Conservation (phyloP, 257 asterid genomes). For the Fraxinus americana region DNA sequence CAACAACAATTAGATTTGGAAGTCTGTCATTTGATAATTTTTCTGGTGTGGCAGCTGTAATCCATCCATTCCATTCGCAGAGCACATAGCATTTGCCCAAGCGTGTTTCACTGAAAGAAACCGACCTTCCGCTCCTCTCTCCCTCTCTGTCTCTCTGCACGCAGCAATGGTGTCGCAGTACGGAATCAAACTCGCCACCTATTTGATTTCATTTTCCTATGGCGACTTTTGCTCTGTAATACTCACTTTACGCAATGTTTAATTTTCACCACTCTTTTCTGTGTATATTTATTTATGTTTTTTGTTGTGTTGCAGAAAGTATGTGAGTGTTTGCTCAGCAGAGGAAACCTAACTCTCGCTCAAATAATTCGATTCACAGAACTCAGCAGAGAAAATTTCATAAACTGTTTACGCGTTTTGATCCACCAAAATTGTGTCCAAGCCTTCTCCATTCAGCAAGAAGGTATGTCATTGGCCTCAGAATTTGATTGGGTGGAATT, state of each 20-base stretch:
- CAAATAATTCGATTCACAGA: conserved; percentile 58
- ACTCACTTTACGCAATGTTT: background rate
- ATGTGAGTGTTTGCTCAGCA: conserved; percentile 67
- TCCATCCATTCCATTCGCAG: too few relatives aligned
- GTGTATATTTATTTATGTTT: background rate
- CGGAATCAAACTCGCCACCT: conserved; percentile 67
- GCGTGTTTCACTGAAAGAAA: too few relatives aligned
- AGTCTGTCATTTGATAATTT: too few relatives aligned
- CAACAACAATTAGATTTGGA: too few relatives aligned
- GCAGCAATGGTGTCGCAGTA: conserved; percentile 59
- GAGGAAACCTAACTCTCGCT: conserved; percentile 60
- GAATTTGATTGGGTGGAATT: background rate
- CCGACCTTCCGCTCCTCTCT: conserved; percentile 5
- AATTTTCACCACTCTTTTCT: background rate
- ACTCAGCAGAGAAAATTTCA: conserved; percentile 56
- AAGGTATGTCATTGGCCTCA: conserved; percentile 40
- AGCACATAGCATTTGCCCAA: too few relatives aligned
- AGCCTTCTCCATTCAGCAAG: conserved; percentile 58
- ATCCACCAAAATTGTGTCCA: conserved; percentile 89
- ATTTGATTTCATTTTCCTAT: conserved; percentile 58
- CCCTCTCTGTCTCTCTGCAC: background rate
- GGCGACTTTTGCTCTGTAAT: conserved; percentile 70
- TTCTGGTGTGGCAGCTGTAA: too few relatives aligned
- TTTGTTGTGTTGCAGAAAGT: conserved; percentile 61
- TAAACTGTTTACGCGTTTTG: conserved; percentile 71